Conservation (phyloP, 78 protist genomes). For the Dictyostelium purpureum region DNA sequence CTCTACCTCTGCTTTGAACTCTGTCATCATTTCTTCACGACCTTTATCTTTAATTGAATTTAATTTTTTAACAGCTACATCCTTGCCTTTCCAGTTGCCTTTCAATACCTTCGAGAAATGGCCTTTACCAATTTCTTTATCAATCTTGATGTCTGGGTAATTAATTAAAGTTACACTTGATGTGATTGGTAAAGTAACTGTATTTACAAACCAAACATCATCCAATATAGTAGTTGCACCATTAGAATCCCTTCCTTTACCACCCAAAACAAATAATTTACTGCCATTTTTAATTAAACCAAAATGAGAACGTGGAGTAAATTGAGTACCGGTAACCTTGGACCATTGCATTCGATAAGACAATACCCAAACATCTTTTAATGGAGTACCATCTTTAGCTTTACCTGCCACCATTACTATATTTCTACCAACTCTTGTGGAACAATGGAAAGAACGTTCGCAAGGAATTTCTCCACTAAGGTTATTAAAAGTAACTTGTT, state of each 20-base stretch:
- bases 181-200: conserved; percentile 55
- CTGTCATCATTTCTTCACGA: conserved; percentile 61
- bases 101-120: conserved; percentile 63
- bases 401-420: conserved; percentile 59
- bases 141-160: conserved; percentile 67
- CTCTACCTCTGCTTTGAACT: conserved; percentile 70
- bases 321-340: conserved; percentile 46
- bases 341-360: conserved; percentile 68
- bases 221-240: neutral
- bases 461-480: conserved; percentile 39
- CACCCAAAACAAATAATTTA: conserved; percentile 53
- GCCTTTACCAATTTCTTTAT: conserved; percentile 74
- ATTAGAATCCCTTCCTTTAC: conserved; percentile 12
- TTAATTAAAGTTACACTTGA: conserved; percentile 49
- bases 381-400: conserved; percentile 1
- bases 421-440: conserved; percentile 67
- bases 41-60: conserved; percentile 41
- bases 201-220: conserved; percentile 77
- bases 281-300: conserved; percentile 52
- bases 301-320: conserved; percentile 52
- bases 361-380: conserved; percentile 55
- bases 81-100: conserved; percentile 73
- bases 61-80: conserved; percentile 61
- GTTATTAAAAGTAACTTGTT: neutral
- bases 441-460: conserved; percentile 63